Evolutionary conservation across 257 asterid species (phyloP).

Genomic region (Capsicum chinense): DNA sequence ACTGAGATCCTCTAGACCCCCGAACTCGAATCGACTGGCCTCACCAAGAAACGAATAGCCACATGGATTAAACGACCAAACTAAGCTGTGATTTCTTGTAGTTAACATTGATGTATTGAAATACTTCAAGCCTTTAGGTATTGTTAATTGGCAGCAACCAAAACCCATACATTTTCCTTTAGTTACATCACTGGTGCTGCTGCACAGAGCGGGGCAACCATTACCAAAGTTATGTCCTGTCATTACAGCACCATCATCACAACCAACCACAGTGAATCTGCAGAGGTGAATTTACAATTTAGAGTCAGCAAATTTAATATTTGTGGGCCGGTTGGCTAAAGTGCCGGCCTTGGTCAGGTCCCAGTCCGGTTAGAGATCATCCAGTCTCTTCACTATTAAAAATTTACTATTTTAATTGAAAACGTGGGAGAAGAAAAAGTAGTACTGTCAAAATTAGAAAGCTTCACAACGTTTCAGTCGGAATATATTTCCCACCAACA

Average conservation of each 20-base stretch:
- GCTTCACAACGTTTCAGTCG: too few species aligned
- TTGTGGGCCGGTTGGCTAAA: neutral
- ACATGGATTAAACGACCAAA: slow-evolving; percentile 48
- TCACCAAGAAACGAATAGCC: slow-evolving; percentile 62
- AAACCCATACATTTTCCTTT: slow-evolving; percentile 54
- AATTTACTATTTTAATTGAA: too few species aligned
- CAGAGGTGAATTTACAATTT: slow-evolving; percentile 35
- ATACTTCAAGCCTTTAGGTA: slow-evolving; percentile 55
- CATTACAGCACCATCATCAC: slow-evolving; percentile 49
- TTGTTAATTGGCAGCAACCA: slow-evolving; percentile 60
- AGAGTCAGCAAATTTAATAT: neutral
- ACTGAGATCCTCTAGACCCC: slow-evolving; percentile 32
- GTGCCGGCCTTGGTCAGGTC: neutral
- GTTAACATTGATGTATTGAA: slow-evolving; percentile 9
- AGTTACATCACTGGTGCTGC: slow-evolving; percentile 31
- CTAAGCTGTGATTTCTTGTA: neutral
- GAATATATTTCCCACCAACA: too few species aligned
- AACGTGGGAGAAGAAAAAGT: too few species aligned
- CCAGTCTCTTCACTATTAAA: too few species aligned
- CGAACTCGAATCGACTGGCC: slow-evolving; percentile 42
- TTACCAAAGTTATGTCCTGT: slow-evolving; percentile 41
- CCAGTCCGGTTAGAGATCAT: neutral
- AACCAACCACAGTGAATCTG: slow-evolving; percentile 53
- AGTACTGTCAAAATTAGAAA: too few species aligned
- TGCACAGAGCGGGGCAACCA: slow-evolving; percentile 54